Conservation (phyloP, 2,329 filamentous ascomycete genomes). For the Xenosphaeropsis pyriputrescens region DNA sequence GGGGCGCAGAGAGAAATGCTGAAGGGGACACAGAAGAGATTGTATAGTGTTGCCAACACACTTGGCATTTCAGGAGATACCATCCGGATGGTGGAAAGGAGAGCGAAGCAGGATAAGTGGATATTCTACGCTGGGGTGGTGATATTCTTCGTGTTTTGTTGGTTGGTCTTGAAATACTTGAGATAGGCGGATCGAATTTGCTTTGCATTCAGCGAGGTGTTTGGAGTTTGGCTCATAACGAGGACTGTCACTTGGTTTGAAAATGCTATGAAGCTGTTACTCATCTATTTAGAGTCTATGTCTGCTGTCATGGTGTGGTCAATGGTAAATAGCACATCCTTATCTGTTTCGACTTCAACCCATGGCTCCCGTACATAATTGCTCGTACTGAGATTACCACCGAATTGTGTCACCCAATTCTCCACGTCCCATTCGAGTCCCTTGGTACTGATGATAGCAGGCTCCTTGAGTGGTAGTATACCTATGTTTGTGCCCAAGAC, state of each 20-base stretch:
- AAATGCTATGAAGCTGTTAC: too few species aligned
- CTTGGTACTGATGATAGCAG: slow-evolving; percentile 60
- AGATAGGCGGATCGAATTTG: slow-evolving; percentile 26
- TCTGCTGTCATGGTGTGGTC: slow-evolving; percentile 28
- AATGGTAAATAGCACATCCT: slow-evolving; percentile 61
- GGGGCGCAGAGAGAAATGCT: slow-evolving; percentile 86
- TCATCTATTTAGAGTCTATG: too few species aligned
- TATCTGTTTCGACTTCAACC: slow-evolving; percentile 47
- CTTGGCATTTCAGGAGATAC: slow-evolving; percentile 89
- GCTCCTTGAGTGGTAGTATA: slow-evolving; percentile 71
- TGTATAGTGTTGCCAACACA: slow-evolving; percentile 91
- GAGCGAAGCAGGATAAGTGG: slow-evolving; percentile 93
- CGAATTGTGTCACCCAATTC: slow-evolving; percentile 66
- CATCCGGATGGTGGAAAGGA: slow-evolving; percentile 87
- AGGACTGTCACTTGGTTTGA: not conserved
- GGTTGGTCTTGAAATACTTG: slow-evolving; percentile 75
- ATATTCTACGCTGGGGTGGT: slow-evolving; percentile 84
- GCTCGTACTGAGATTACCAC: slow-evolving; percentile 62
- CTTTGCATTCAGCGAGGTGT: slow-evolving; percentile 12
- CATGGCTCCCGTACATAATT: slow-evolving; percentile 54
- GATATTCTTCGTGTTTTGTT: slow-evolving; percentile 84
- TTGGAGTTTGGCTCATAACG: slow-evolving; percentile 5
- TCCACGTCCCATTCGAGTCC: slow-evolving; percentile 87
- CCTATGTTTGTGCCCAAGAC: slow-evolving; percentile 69
- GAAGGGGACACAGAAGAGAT: slow-evolving; percentile 79